Evolutionary conservation across 78 protist genomes (phyloP), one percentile per base, ranked within the genome.

Genomic region (Dictyostelium firmibasis): DNA sequence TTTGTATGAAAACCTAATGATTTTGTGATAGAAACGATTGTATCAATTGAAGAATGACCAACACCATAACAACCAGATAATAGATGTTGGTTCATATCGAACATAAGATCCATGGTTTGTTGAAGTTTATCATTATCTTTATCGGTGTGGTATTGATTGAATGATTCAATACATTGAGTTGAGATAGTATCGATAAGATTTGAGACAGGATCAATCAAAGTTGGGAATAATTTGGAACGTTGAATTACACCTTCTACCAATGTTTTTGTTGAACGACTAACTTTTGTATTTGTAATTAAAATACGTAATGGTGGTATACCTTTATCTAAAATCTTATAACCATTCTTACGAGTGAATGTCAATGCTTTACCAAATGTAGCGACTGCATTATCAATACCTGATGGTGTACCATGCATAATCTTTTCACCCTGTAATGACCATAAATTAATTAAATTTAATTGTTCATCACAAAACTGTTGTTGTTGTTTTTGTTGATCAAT

Each of bases 381-480:
- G 7, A 96, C 96, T 7, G 96, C 84, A 36, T 96, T 96, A 64
- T 96, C 98, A 18, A 96, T 67, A 23, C 98, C 98, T 0, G 96
- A 91, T 47, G 97, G 97, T 6, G 94, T 96, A 44, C 97, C 97
- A 84, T 96, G 97, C 83, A 89, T 70, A 20, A 93, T 85, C 78
- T 82, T 84, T 78, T 96, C 96, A 23, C 91, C 96, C 36, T 85
- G 91, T 3, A 92, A 33, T 31, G 91, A 85, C 91, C 91, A 92
- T 64, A 33, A 20, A 53, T 84, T 86, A 47, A 94, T 96, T 60
- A 96, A 88, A 13, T 57, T 43, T 27, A 75, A 43, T 85, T 86
- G 91, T 27, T 76, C 43, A 14, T 25, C 3, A 36, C 92, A 86
- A 38, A 82, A 74, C 6, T 10, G 23, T 18, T 38, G 27, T 3